Conservation (phyloP, 1,284 basidiomycete species). For the Leccinum subfulvum region DNA sequence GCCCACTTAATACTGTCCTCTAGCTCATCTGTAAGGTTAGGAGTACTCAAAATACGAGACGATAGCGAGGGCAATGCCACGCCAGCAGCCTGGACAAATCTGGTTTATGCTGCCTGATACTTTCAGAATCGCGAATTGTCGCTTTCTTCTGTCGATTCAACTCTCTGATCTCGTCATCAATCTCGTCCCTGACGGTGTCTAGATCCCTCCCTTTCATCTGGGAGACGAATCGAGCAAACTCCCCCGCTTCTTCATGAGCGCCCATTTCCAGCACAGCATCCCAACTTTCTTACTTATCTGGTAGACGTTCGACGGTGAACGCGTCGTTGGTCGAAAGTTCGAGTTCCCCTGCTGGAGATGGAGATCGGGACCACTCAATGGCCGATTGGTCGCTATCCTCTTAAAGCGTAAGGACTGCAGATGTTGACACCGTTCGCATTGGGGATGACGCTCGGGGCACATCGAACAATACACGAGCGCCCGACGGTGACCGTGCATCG, state of each 20-base stretch:
- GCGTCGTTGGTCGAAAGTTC: conserved; percentile 5
- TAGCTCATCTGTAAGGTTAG: conserved; percentile 43
- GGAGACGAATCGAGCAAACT: conserved; percentile 89
- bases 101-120: conserved; percentile 52
- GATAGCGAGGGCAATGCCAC: conserved; percentile 47
- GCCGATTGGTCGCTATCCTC: conserved; percentile 28
- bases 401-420: conserved; percentile 22
- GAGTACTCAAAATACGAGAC: conserved; percentile 44
- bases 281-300: conserved; percentile 44
- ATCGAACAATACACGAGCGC: conserved; percentile 8
- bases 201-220: conserved; percentile 85
- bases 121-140: conserved; percentile 91
- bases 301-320: conserved; percentile 5
- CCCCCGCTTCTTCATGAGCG: conserved; percentile 79
- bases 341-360: conserved; percentile 24
- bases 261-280: conserved; percentile 83
- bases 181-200: conserved; percentile 80
- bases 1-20: conserved; percentile 57
- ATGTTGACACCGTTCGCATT: conserved; percentile 13
- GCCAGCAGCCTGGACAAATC: conserved; percentile 38
- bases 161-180: conserved; percentile 86
- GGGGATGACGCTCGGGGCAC: conserved; percentile 10
- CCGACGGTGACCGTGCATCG: conserved; percentile 1
- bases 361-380: conserved; percentile 50
- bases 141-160: conserved; percentile 84